Conservation (phyloP, 73 alveolate species). For the Paramecium sexaurelia region DNA sequence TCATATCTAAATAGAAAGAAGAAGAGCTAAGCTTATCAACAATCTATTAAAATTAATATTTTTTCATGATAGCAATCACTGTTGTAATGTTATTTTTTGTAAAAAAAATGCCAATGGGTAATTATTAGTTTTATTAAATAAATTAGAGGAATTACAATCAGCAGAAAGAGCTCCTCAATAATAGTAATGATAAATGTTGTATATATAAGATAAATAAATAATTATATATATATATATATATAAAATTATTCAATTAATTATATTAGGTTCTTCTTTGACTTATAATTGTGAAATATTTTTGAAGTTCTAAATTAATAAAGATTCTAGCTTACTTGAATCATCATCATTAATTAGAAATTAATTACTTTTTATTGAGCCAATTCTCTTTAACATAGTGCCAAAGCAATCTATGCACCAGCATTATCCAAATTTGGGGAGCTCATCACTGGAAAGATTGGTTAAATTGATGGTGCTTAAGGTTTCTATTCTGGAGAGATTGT, state of each 20-base stretch:
- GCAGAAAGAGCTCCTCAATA: background rate
- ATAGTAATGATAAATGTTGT: background rate
- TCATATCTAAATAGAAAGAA: background rate
- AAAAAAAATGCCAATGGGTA: constrained; percentile 56
- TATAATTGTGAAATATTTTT: background rate
- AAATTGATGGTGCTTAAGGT: background rate
- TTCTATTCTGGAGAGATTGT: background rate
- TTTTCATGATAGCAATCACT: background rate
- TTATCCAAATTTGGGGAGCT: background rate
- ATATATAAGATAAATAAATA: background rate
- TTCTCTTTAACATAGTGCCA: constrained; percentile 16
- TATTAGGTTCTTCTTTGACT: constrained; percentile 8
- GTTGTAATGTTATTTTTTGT: background rate
- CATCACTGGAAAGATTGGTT: background rate
- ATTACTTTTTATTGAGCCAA: constrained; percentile 11
- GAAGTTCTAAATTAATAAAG: constrained; percentile 28
- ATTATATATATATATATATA: background rate
- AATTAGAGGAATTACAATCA: background rate
- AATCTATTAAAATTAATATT: background rate
- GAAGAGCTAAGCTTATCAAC: background rate
- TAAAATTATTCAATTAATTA: background rate
- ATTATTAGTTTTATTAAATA: background rate
- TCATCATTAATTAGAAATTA: constrained; percentile 25
- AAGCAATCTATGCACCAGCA: background rate
- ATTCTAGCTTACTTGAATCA: background rate